These are phyloP conservation scores for Speleostelium caveatum DNA, from an alignment of 78 protist species.

Conservation along the genomic window DNA sequence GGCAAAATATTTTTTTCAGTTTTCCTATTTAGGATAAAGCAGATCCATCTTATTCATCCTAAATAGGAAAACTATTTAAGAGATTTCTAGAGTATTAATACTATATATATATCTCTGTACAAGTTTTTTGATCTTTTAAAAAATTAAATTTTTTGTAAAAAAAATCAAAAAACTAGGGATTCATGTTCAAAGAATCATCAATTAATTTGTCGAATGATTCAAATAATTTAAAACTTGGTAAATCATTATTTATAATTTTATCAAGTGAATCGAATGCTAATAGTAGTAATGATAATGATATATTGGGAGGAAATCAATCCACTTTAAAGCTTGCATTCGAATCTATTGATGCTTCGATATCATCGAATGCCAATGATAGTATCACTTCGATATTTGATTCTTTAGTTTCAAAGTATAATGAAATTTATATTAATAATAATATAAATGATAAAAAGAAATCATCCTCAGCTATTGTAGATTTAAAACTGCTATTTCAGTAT, in stretches of 20 bases:
- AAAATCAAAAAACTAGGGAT: too few relatives aligned
- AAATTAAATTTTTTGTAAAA: too few relatives aligned
- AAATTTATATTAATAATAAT: background rate
- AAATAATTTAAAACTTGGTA: background rate
- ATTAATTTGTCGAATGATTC: too few relatives aligned
- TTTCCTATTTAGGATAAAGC: too few relatives aligned
- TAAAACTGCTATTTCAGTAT: background rate
- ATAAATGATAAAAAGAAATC: background rate
- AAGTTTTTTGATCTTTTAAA: too few relatives aligned
- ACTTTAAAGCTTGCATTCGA: background rate
- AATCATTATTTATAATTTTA: background rate
- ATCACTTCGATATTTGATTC: conserved; percentile 1
- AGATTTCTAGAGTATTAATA: too few relatives aligned
- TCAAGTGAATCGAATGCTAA: background rate
- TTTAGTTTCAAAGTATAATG: background rate
- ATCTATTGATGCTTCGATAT: background rate
- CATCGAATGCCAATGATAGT: background rate
- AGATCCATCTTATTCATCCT: too few relatives aligned
- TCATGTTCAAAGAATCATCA: too few relatives aligned
- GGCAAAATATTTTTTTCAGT: too few relatives aligned
- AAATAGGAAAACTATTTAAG: too few relatives aligned
- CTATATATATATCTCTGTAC: too few relatives aligned
- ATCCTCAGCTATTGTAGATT: background rate
- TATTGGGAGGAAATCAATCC: background rate
- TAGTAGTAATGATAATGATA: background rate